phyloP scores from a whole-genome alignment of 208 protist species.

The Zelonia costaricensis region DNA sequence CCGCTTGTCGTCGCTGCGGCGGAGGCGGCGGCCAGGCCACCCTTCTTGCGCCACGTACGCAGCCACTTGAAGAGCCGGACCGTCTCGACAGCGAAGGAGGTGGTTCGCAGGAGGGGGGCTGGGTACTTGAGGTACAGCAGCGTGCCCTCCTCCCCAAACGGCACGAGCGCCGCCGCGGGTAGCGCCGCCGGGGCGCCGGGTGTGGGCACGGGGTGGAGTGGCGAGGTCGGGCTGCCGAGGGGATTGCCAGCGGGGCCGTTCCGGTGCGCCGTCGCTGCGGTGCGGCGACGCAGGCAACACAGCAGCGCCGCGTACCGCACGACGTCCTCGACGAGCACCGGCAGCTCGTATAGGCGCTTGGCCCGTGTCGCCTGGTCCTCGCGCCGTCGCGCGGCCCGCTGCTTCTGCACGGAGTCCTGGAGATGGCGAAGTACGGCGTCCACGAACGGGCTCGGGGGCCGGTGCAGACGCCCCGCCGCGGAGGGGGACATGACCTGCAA shows the following conservation, averaged over 20 bases:
- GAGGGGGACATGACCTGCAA: conserved; percentile 19
- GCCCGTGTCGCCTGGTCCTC: conserved; percentile 17
- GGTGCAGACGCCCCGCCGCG: conserved; percentile 15
- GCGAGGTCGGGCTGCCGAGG: neutral
- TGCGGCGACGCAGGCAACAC: conserved; percentile 13
- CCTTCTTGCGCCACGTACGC: conserved; percentile 63
- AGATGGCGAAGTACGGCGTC: conserved; percentile 21
- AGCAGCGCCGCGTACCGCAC: conserved; percentile 24
- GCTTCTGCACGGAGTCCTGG: conserved; percentile 11
- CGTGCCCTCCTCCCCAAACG: conserved; percentile 20
- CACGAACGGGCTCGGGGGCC: conserved; percentile 18
- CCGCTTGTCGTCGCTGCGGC: no score
- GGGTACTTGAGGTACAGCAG: conserved; percentile 72
- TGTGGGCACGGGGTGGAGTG: neutral
- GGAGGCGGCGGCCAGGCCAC: neutral
- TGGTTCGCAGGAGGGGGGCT: conserved; percentile 69
- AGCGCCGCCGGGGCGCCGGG: neutral
- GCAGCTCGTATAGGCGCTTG: conserved; percentile 28
- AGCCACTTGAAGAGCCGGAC: conserved; percentile 77
- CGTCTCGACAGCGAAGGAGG: conserved; percentile 64
- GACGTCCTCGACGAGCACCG: conserved; percentile 24
- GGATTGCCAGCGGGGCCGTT: neutral
- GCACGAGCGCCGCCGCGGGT: neutral
- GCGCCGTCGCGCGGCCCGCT: conserved; percentile 9
- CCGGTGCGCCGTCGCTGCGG: neutral